Evolutionary conservation across 2,329 filamentous ascomycete species (phyloP).

Genomic region (Ceratocystis harringtonii): DNA sequence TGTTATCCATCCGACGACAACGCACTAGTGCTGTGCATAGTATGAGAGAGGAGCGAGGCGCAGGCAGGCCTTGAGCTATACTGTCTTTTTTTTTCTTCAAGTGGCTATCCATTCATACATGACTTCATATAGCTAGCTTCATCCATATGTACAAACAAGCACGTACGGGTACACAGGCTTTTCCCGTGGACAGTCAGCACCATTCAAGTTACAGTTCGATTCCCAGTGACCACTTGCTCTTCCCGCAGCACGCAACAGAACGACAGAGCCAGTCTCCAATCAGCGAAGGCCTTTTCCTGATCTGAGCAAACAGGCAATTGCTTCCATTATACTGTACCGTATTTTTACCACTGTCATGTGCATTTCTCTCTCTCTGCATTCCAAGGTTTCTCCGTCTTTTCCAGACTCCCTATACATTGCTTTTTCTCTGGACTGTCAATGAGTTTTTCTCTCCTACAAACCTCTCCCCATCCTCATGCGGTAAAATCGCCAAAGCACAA

Average conservation of each 20-base stretch:
- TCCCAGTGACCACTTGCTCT: no score
- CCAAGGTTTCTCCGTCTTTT: neutral
- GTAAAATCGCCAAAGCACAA: neutral
- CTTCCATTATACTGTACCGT: neutral
- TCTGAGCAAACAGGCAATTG: neutral
- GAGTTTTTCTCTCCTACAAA: neutral
- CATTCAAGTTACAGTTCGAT: no score
- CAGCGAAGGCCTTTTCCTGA: neutral
- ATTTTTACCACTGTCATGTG: neutral
- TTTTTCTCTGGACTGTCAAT: neutral
- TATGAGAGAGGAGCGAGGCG: neutral
- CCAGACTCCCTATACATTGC: neutral
- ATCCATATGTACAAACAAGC: neutral
- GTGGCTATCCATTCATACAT: neutral
- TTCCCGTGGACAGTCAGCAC: no score
- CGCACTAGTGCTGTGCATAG: slow-evolving; percentile 1
- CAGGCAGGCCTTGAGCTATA: neutral
- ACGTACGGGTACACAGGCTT: no score
- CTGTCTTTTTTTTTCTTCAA: neutral
- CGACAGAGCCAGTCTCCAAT: neutral
- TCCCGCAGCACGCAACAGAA: neutral
- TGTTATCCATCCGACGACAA: neutral
- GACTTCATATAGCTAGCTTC: neutral
- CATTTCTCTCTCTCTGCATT: neutral
- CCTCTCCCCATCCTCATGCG: neutral